Percentiles rank a stretch among this genome's conserved stretches.
phyloP scores from a whole-genome alignment of 1,139 yeast species.

The Meyerozyma carpophila region DNA sequence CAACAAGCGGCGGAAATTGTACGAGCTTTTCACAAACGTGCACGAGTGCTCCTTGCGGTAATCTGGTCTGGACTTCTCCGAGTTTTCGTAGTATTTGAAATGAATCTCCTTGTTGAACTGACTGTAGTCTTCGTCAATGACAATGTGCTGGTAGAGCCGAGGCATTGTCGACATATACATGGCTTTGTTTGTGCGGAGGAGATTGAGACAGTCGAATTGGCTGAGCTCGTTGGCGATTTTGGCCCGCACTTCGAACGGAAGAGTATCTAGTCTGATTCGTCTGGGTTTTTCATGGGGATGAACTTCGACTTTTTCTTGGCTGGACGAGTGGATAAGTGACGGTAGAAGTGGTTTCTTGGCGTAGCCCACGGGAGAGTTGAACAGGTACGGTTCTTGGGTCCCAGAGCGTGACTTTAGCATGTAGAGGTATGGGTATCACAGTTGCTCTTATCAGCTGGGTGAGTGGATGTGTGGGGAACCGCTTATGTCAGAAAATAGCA shows the following conservation, averaged over 20 bases:
- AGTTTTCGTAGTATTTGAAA: constrained; percentile 6
- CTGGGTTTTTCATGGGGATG: neutral
- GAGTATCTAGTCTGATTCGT: constrained; percentile 12
- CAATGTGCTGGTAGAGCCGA: constrained; percentile 31
- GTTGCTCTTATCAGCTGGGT: neutral
- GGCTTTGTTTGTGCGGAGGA: constrained; percentile 25
- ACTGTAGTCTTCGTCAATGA: constrained; percentile 34
- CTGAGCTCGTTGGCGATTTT: constrained; percentile 28
- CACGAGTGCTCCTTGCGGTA: constrained; percentile 11
- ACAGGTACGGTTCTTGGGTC: neutral
- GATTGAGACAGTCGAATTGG: constrained; percentile 36
- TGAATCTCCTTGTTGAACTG: constrained; percentile 30
- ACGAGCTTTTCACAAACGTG: constrained; percentile 31
- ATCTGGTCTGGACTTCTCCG: constrained; percentile 4
- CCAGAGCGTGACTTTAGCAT: neutral
- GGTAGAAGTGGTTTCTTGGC: constrained; percentile 17
- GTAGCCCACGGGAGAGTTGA: constrained; percentile 20
- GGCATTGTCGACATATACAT: constrained; percentile 26
- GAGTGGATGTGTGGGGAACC: neutral
- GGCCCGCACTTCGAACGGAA: constrained; percentile 36
- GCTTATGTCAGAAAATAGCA: no score
- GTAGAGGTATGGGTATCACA: neutral
- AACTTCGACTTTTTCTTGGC: neutral
- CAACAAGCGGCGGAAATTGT: constrained; percentile 28
- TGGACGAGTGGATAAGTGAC: neutral